Evolutionary conservation across 1,284 basidiomycete species (phyloP).

Genomic region (Austroboletus niveus): DNA sequence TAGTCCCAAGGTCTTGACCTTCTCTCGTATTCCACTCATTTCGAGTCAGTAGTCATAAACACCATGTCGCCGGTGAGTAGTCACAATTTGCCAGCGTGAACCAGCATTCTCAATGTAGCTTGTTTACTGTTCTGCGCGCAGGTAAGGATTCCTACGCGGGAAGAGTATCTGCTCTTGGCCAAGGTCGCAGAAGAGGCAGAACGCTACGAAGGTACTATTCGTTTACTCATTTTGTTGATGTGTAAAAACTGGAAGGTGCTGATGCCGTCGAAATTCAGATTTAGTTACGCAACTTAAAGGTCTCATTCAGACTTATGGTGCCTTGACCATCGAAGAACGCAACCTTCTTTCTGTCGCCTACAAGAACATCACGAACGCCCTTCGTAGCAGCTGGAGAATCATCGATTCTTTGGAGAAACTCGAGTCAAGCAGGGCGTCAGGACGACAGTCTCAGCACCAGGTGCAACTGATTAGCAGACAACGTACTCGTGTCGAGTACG

Average conservation of each 20-base stretch:
- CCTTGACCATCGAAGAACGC: constrained; percentile 61
- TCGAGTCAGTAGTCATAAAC: not conserved
- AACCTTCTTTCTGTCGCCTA: constrained; percentile 70
- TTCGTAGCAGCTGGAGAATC: constrained; percentile 63
- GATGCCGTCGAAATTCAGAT: constrained; percentile 39
- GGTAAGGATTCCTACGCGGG: constrained; percentile 34
- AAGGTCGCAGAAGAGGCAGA: constrained; percentile 67
- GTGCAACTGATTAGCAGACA: constrained; percentile 49
- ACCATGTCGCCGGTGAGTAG: constrained; percentile 35
- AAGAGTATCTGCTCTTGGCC: constrained; percentile 52
- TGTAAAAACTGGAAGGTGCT: constrained; percentile 2
- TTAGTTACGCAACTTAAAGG: constrained; percentile 57
- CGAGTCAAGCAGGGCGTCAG: constrained; percentile 35
- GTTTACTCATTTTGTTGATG: not conserved
- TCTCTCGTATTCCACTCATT: constrained; percentile 8
- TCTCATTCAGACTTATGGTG: constrained; percentile 48
- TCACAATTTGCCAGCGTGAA: not conserved
- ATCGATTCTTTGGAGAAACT: constrained; percentile 55
- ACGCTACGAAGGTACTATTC: constrained; percentile 54
- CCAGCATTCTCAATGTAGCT: not conserved
- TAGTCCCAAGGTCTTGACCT: constrained; percentile 17
- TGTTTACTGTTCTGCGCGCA: constrained; percentile 8
- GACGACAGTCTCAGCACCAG: constrained; percentile 36
- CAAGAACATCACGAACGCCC: constrained; percentile 62
- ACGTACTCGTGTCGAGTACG: constrained; percentile 53